Percentiles rank a stretch among this genome's conserved stretches.
Conservation (phyloP, 768 basidiomycete genomes). For the Chalciporus pseudorubinellus region DNA sequence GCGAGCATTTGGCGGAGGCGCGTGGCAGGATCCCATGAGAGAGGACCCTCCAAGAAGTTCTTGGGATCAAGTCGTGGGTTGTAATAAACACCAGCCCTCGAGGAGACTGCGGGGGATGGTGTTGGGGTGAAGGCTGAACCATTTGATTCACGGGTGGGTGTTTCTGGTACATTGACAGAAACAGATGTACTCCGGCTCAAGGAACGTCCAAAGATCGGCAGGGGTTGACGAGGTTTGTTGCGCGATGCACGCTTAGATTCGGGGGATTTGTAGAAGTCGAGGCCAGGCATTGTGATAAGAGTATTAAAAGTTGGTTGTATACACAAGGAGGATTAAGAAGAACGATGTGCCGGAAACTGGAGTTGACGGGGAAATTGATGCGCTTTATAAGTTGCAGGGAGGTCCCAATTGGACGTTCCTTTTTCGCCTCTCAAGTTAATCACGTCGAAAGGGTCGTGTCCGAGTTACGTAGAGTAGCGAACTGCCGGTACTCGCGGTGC, state of each 20-base stretch:
- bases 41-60: conserved; percentile 65
- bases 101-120: conserved; percentile 9
- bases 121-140: background rate
- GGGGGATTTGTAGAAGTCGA: conserved; percentile 30
- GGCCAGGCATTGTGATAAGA: conserved; percentile 31
- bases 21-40: conserved; percentile 67
- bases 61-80: conserved; percentile 68
- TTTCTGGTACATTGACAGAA: conserved; percentile 1
- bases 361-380: background rate
- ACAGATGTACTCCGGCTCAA: background rate
- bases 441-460: conserved; percentile 20
- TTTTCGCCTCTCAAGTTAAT: conserved; percentile 8
- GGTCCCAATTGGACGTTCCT: conserved; percentile 13
- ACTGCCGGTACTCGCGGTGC: conserved; percentile 10
- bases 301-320: conserved; percentile 16
- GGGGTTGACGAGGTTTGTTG: too few relatives aligned
- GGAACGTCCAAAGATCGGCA: too few relatives aligned
- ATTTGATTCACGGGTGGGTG: conserved; percentile 4
- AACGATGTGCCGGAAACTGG: conserved; percentile 2
- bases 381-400: conserved; percentile 22
- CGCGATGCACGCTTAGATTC: too few relatives aligned
- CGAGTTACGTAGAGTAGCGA: conserved; percentile 22
- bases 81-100: conserved; percentile 44
- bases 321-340: conserved; percentile 21
- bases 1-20: conserved; percentile 68